Percentiles rank a stretch among this genome's conserved stretches.
These are phyloP conservation scores for Phytopythium aichiense DNA, from an alignment of 352 stramenopile species.

Conservation along the genomic window DNA sequence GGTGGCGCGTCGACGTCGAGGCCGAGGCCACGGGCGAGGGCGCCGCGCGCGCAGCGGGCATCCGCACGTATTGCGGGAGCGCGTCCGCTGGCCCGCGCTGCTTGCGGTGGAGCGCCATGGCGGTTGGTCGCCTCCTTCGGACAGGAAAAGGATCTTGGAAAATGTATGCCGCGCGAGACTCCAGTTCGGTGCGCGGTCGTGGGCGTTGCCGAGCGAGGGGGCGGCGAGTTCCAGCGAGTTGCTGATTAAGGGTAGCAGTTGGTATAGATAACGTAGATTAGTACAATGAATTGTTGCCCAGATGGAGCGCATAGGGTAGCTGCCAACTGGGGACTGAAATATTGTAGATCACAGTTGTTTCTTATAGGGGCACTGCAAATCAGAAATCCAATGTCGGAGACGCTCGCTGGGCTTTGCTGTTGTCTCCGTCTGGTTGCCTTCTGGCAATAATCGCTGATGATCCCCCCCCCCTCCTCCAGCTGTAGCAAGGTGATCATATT, in stretches of 20 bases:
- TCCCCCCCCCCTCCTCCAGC: too few relatives aligned
- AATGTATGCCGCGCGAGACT: neutral
- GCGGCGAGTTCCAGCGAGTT: neutral
- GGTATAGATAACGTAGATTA: neutral
- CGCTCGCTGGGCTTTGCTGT: too few relatives aligned
- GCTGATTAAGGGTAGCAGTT: neutral
- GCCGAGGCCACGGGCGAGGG: constrained; percentile 8
- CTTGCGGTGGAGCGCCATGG: constrained; percentile 38
- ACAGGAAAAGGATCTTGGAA: neutral
- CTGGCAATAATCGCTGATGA: too few relatives aligned
- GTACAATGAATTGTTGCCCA: neutral
- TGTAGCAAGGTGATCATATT: too few relatives aligned
- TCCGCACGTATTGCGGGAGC: constrained; percentile 30
- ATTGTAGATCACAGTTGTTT: neutral
- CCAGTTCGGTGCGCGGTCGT: neutral
- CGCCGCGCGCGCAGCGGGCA: constrained; percentile 15
- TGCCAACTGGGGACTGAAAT: neutral
- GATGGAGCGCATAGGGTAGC: neutral
- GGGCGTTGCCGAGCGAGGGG: neutral
- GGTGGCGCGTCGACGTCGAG: constrained; percentile 13
- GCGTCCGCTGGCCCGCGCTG: constrained; percentile 16
- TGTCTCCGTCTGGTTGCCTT: too few relatives aligned
- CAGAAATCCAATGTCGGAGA: neutral
- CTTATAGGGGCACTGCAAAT: neutral
- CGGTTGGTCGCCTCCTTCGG: neutral